Evolutionary conservation across 257 asterid species (phyloP).

Genomic region (Pogostemon cablin): DNA sequence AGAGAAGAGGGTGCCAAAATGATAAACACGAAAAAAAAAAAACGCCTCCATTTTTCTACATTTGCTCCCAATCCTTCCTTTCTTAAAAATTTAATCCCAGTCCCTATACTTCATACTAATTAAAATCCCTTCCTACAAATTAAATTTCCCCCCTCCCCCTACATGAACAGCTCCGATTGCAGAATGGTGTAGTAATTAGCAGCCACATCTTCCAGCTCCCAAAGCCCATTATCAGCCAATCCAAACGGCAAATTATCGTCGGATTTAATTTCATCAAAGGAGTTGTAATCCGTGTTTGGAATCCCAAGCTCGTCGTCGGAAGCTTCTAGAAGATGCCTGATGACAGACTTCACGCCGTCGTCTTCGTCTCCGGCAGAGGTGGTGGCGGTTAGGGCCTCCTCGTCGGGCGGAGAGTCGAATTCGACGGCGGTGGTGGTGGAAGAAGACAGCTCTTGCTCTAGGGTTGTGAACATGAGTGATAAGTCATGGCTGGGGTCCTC

Average conservation of each 20-base stretch:
- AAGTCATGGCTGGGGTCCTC: slow-evolving; percentile 44
- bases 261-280: slow-evolving; percentile 30
- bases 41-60: slow-evolving; percentile 37
- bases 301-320: slow-evolving; percentile 91
- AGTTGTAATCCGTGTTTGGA: slow-evolving; percentile 42
- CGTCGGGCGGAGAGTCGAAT: slow-evolving; percentile 34
- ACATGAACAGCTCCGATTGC: slow-evolving; percentile 76
- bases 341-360: slow-evolving; percentile 48
- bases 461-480: slow-evolving; percentile 53
- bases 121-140: slow-evolving; percentile 33
- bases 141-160: slow-evolving; percentile 39
- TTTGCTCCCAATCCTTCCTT: slow-evolving; percentile 7
- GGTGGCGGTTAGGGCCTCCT: not conserved
- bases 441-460: slow-evolving; percentile 57
- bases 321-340: slow-evolving; percentile 84
- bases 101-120: slow-evolving; percentile 38
- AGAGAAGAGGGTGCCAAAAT: slow-evolving; percentile 48
- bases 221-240: slow-evolving; percentile 51
- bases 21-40: slow-evolving; percentile 35
- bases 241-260: slow-evolving; percentile 31
- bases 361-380: slow-evolving; percentile 29
- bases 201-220: slow-evolving; percentile 82
- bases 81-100: not conserved
- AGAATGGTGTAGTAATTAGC: slow-evolving; percentile 59
- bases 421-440: slow-evolving; percentile 40